Evolutionary conservation across 306 rosid species (phyloP).

Genomic region (Rosa multiflora): DNA sequence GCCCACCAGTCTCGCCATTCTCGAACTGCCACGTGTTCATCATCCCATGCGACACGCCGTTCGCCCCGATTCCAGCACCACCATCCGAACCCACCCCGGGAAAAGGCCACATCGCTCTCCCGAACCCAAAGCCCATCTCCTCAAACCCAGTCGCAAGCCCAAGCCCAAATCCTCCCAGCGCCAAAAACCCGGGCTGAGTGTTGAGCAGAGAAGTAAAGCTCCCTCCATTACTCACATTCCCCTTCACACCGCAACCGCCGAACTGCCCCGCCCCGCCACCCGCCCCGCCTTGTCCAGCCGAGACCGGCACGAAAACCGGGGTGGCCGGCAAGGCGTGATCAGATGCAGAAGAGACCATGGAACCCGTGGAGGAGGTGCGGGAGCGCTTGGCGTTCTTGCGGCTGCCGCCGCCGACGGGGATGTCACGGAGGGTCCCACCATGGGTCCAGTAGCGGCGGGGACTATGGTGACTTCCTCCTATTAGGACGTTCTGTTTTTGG

Average conservation of each 20-base stretch:
- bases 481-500: not conserved
- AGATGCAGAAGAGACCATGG: slow-evolving; percentile 5
- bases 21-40: slow-evolving; percentile 78
- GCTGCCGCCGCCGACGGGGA: slow-evolving; percentile 91
- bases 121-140: slow-evolving; percentile 64
- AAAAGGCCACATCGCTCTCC: slow-evolving; percentile 67
- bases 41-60: slow-evolving; percentile 26
- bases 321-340: slow-evolving; percentile 29
- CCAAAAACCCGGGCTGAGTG: slow-evolving; percentile 63
- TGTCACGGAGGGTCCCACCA: slow-evolving; percentile 95
- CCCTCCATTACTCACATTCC: slow-evolving; percentile 34
- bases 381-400: slow-evolving; percentile 92
- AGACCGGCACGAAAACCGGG: slow-evolving; percentile 37
- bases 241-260: slow-evolving; percentile 38
- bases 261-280: slow-evolving; percentile 27
- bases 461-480: not conserved
- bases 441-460: too few relatives aligned
- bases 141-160: slow-evolving; percentile 69
- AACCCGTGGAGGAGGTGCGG: slow-evolving; percentile 43
- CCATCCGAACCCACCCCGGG: slow-evolving; percentile 51
- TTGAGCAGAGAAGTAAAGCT: slow-evolving; percentile 71
- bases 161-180: slow-evolving; percentile 79
- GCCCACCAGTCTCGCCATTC: slow-evolving; percentile 49
- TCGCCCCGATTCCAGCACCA: slow-evolving; percentile 22
- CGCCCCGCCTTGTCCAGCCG: slow-evolving; percentile 21